Evolutionary conservation across 2,329 filamentous ascomycete genomes (phyloP).

Genomic region (Dothistroma septosporum): DNA sequence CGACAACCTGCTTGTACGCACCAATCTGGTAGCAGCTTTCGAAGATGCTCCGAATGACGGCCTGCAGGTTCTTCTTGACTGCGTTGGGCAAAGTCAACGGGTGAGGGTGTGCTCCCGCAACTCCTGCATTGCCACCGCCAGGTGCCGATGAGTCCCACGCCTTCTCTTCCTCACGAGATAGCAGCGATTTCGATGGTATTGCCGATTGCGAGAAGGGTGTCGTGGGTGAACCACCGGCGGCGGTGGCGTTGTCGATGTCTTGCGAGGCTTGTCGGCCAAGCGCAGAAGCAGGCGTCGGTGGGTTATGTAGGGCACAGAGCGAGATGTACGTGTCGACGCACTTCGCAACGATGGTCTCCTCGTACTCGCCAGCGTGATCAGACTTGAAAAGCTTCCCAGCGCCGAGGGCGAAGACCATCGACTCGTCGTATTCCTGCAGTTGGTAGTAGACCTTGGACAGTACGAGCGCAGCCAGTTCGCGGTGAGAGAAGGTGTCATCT

Average conservation of each 20-base stretch:
- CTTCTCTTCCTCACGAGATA: constrained; percentile 74
- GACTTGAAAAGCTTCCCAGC: constrained; percentile 94
- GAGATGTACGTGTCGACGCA: constrained; percentile 97
- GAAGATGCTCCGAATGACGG: constrained; percentile 83
- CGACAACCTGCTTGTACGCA: constrained; percentile 91
- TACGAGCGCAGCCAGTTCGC: constrained; percentile 88
- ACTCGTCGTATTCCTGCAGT: constrained; percentile 97
- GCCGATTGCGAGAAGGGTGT: constrained; percentile 94
- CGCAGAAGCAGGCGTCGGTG: constrained; percentile 37
- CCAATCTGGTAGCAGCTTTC: constrained; percentile 82
- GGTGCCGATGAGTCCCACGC: constrained; percentile 54
- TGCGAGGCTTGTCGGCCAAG: constrained; percentile 54
- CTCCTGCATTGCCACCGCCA: constrained; percentile 53
- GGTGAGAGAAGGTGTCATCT: constrained; percentile 89
- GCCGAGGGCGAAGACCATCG: constrained; percentile 95
- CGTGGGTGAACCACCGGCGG: constrained; percentile 74
- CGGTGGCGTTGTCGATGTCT: constrained; percentile 51
- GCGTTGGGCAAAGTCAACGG: constrained; percentile 66
- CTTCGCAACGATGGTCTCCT: constrained; percentile 97
- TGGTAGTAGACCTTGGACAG: constrained; percentile 99
- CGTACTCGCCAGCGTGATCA: constrained; percentile 86
- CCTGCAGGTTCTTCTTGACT: constrained; percentile 75
- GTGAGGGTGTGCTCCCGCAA: constrained; percentile 52
- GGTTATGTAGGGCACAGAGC: constrained; percentile 60
- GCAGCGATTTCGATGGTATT: constrained; percentile 85